phyloP scores from a whole-genome alignment of 148 eudicot genomes.

The Rhododendron mucronatum region DNA sequence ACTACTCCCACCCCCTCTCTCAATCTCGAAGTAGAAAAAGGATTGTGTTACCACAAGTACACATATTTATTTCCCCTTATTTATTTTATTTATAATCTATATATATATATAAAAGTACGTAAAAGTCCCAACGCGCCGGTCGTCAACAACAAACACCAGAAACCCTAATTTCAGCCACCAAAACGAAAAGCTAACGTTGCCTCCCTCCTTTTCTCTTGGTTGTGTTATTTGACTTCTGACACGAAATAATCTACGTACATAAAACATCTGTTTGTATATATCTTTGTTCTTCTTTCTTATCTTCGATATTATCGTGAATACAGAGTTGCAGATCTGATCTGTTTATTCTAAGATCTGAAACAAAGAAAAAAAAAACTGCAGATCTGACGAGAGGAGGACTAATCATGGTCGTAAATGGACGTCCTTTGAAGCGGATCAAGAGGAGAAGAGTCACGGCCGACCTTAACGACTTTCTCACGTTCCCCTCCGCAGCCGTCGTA shows the following conservation, averaged over 20 bases:
- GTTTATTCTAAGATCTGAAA: not conserved
- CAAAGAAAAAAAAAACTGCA: not conserved
- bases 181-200: not conserved
- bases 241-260: not conserved
- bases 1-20: not conserved
- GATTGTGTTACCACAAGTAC: not conserved
- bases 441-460: constrained; percentile 74
- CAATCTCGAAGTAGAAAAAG: not conserved
- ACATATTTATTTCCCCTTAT: too few relatives aligned
- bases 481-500: constrained; percentile 33
- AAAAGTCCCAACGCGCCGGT: not conserved
- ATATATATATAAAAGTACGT: not conserved
- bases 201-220: not conserved
- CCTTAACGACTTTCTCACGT: constrained; percentile 54
- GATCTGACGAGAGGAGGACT: constrained; percentile 7
- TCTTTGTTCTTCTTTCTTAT: not conserved
- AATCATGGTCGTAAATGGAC: constrained; percentile 74
- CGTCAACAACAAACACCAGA: not conserved
- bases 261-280: not conserved
- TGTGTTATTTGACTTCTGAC: not conserved
- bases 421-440: constrained; percentile 72
- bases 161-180: constrained; percentile 7
- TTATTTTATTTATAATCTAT: too few relatives aligned
- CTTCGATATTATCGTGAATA: not conserved
- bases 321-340: not conserved